Percentiles rank a stretch among this genome's conserved stretches.
Conservation (phyloP, 805 yeast genomes). For the Blastobotrys terrestris region DNA sequence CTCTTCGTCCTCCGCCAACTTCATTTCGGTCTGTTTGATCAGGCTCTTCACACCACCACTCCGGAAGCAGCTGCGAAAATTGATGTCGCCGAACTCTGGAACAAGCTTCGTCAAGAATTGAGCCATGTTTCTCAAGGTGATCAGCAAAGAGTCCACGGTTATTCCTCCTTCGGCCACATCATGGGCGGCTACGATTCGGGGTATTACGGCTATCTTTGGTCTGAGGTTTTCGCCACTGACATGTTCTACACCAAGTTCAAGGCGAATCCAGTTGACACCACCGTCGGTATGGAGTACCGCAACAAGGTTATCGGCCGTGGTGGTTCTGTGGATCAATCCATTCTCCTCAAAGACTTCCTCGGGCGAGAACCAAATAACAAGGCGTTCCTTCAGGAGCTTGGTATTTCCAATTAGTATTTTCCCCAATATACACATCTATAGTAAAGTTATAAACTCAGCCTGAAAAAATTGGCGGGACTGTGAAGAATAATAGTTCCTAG, state of each 20-base stretch:
- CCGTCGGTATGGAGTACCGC: slow-evolving; percentile 60
- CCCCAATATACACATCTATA: not conserved
- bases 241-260: slow-evolving; percentile 68
- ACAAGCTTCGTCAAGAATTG: slow-evolving; percentile 55
- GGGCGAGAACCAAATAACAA: slow-evolving; percentile 71
- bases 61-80: slow-evolving; percentile 35
- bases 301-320: slow-evolving; percentile 65
- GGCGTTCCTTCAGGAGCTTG: slow-evolving; percentile 59
- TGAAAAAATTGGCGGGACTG: too few species aligned
- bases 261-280: slow-evolving; percentile 56
- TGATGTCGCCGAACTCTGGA: slow-evolving; percentile 58
- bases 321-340: slow-evolving; percentile 65
- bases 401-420: not conserved
- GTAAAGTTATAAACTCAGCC: not conserved
- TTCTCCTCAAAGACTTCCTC: slow-evolving; percentile 54
- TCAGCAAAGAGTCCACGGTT: slow-evolving; percentile 54
- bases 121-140: slow-evolving; percentile 49
- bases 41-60: slow-evolving; percentile 51
- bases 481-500: too few species aligned
- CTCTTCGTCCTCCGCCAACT: slow-evolving; percentile 66
- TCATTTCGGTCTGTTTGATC: slow-evolving; percentile 73
- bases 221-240: slow-evolving; percentile 80
- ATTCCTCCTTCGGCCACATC: slow-evolving; percentile 69
- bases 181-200: slow-evolving; percentile 83
- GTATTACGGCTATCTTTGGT: slow-evolving; percentile 82